phyloP scores from a whole-genome alignment of 768 basidiomycete species.

The Lentinula sp. region DNA sequence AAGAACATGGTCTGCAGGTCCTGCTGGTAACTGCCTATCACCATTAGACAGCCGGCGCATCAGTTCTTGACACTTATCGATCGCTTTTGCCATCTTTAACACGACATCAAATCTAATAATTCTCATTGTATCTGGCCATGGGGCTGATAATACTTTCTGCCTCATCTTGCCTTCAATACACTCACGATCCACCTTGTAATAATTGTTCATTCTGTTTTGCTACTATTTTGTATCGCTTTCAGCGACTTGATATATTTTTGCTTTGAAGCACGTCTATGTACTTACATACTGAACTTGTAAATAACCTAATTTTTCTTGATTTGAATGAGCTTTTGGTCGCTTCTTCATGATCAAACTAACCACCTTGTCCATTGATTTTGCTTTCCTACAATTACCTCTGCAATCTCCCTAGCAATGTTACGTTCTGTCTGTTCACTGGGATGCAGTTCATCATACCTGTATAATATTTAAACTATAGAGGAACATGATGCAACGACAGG shows the following conservation, averaged over 20 bases:
- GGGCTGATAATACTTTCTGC: no score
- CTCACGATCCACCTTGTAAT: not conserved
- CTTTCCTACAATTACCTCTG: constrained; percentile 29
- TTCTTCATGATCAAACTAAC: constrained; percentile 22
- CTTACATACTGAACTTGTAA: not conserved
- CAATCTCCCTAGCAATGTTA: constrained; percentile 37
- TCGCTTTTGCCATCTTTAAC: not conserved
- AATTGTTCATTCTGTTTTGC: not conserved
- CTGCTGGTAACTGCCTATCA: constrained; percentile 32
- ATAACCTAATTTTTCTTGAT: no score
- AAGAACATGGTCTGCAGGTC: constrained; percentile 31
- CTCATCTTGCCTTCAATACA: not conserved
- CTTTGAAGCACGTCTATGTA: not conserved
- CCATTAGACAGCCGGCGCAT: not conserved
- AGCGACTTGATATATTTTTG: not conserved
- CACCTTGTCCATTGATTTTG: constrained; percentile 34
- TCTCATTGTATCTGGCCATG: not conserved
- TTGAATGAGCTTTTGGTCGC: no score
- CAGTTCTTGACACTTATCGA: not conserved
- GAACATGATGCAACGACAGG: not conserved
- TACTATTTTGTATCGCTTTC: not conserved
- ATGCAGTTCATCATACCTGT: constrained; percentile 39
- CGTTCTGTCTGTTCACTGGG: constrained; percentile 39
- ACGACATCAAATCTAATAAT: not conserved
- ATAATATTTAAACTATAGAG: not conserved